Conservation (phyloP, 305 asterid species). For the Fraxinus ornus region DNA sequence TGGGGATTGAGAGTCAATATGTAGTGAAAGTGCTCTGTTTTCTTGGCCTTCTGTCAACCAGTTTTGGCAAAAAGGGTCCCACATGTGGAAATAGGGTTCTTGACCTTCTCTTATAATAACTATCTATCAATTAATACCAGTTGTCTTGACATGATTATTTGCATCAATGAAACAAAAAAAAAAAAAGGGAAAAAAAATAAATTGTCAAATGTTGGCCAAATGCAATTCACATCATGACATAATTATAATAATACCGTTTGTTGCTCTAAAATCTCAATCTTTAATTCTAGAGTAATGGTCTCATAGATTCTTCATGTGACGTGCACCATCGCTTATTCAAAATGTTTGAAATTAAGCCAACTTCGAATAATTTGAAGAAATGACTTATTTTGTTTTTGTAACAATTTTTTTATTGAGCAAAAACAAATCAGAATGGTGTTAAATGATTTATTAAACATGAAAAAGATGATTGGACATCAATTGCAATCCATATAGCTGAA, state of each 20-base stretch:
- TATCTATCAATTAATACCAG: constrained; percentile 31
- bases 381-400: not conserved
- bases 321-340: not conserved
- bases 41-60: constrained; percentile 26
- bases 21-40: not conserved
- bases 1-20: not conserved
- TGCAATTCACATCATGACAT: constrained; percentile 33
- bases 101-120: constrained; percentile 4
- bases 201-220: constrained; percentile 26
- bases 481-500: not conserved
- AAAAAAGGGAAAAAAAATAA: not conserved
- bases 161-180: constrained; percentile 15
- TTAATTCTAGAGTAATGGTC: constrained; percentile 25
- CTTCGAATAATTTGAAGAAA: not conserved
- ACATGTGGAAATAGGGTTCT: constrained; percentile 8
- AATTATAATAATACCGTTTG: constrained; percentile 24
- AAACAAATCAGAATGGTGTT: too few species aligned
- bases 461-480: not conserved
- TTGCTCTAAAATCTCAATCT: constrained; percentile 20
- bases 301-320: constrained; percentile 45
- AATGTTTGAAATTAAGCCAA: not conserved
- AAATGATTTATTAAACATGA: too few species aligned
- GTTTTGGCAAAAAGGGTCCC: constrained; percentile 26
- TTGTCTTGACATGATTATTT: constrained; percentile 39
- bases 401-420: not conserved